Evolutionary conservation across 1,284 basidiomycete genomes (phyloP), one percentile per base, ranked within the genome.

Genomic region (Ganoderma lucidum): DNA sequence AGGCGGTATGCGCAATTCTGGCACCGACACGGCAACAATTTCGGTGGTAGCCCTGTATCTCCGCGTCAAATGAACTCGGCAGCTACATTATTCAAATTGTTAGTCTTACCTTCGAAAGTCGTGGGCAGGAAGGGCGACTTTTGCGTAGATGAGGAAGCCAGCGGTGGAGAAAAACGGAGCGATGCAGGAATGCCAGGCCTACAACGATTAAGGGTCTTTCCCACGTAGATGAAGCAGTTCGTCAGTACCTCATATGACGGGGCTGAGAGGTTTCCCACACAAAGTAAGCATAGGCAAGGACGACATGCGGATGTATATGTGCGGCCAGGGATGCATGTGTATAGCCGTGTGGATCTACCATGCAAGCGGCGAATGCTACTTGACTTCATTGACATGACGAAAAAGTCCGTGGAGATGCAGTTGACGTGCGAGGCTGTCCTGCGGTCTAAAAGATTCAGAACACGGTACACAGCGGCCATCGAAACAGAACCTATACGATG

Each of bases 271-370:
- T 6, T 48, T 23, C n/a, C 48, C 23, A 14, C 48, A 23, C 48
- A 28, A 19, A 6, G n/a, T 28, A 28, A 28, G 48, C 48, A 23
- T 23, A 10, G 35, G 17, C 56, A 59, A 39, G 35, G 17, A 19
- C 2, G 35, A 59, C 35, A 35, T 14, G 17, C 19, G n/a, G 23
- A 62, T 45, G 9, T 63, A 63, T 63, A 51, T 59, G 42, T 51
- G 62, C 17, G 62, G 41, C 42, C 35, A 28, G 48, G 28, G 44
- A 35, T 63, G 17, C 39, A 56, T 30, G n/a, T 63, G 17, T 59
- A 56, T 30, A 63, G 62, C 41, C 35, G 58, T 60, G 64, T 48
- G 37, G 58, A 58, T 65, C 64, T 65, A 65, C 56, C 58, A 65
- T 51, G 56, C 56, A 51, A 51, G 45, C 64, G 58, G 39, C 63